phyloP scores from a whole-genome alignment of 2,329 filamentous ascomycete genomes.

The Xylariaceae sp. region DNA sequence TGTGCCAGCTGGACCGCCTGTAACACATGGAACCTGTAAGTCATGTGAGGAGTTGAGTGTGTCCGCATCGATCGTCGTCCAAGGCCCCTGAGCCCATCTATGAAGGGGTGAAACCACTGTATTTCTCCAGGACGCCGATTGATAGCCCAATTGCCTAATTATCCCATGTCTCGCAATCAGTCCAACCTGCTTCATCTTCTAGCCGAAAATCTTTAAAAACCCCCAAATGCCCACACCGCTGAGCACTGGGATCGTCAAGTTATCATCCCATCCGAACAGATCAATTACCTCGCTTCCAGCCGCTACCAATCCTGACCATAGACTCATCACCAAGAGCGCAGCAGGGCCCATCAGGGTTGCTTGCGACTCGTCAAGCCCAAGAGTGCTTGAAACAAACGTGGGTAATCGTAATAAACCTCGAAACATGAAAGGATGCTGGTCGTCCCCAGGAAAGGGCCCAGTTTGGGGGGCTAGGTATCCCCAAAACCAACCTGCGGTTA shows the following conservation, averaged over 20 bases:
- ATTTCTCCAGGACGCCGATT: background rate
- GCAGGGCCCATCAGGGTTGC: constrained; percentile 70
- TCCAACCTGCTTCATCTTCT: constrained; percentile 35
- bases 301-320: constrained; percentile 88
- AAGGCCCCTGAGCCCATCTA: constrained; percentile 24
- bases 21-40: constrained; percentile 10
- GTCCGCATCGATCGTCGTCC: constrained; percentile 21
- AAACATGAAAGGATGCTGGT: constrained; percentile 78
- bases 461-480: constrained; percentile 77
- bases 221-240: constrained; percentile 89
- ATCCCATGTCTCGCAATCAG: constrained; percentile 18
- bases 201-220: constrained; percentile 86
- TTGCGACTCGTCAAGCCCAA: constrained; percentile 66
- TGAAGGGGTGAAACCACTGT: constrained; percentile 3
- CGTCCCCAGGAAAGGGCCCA: constrained; percentile 72
- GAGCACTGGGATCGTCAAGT: constrained; percentile 92
- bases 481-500: constrained; percentile 86
- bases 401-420: constrained; percentile 77
- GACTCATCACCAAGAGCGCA: constrained; percentile 79
- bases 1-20: constrained; percentile 8
- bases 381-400: constrained; percentile 56
- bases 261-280: constrained; percentile 94
- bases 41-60: constrained; percentile 22
- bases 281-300: constrained; percentile 90
- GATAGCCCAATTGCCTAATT: constrained; percentile 3